Percentiles rank a stretch among this genome's conserved stretches.
Conservation (phyloP, 176 grass and related monocot species). For the Avena atlantica region DNA sequence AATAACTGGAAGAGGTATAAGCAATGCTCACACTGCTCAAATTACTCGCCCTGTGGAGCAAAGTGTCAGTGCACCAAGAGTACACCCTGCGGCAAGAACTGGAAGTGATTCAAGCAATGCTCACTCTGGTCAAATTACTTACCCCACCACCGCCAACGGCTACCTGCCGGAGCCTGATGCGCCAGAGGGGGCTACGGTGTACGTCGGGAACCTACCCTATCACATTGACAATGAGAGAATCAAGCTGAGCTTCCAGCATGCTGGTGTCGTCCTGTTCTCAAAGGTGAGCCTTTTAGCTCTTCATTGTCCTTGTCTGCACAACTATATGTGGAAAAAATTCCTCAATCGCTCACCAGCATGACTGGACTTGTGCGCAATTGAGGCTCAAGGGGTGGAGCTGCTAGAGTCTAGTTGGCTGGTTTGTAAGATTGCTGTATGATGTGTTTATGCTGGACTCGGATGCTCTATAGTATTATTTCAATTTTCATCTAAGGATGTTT, state of each 20-base stretch:
- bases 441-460: background rate
- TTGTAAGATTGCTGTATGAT: background rate
- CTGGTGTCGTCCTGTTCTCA: background rate
- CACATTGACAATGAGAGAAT: background rate
- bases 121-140: background rate
- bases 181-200: background rate
- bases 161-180: background rate
- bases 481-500: background rate
- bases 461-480: background rate
- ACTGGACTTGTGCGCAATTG: background rate
- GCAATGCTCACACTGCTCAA: background rate
- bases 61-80: conserved; percentile 2
- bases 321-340: too few relatives aligned
- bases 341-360: background rate
- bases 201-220: background rate
- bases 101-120: background rate
- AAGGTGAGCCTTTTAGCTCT: background rate
- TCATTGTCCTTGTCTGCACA: background rate
- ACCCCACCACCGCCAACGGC: background rate
- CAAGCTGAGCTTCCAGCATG: background rate
- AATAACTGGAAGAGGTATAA: background rate
- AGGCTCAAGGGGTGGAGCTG: background rate
- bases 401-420: background rate
- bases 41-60: background rate
- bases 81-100: background rate